Percentiles rank a stretch among this genome's conserved stretches.
phyloP scores from a whole-genome alignment of 179 eudicot species.

The Silene noctiflora region DNA sequence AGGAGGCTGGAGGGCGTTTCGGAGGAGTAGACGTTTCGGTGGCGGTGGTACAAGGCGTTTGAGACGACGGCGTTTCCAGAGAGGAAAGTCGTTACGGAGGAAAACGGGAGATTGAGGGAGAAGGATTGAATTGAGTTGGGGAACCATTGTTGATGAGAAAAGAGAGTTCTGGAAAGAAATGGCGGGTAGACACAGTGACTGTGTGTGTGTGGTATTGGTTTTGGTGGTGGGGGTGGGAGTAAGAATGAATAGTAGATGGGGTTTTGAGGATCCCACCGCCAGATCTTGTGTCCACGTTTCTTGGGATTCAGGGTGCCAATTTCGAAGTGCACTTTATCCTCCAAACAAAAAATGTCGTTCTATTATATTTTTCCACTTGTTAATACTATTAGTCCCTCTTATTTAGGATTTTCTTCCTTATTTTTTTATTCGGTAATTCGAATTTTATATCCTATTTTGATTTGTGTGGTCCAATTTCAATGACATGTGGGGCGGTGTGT shows the following conservation, averaged over 20 bases:
- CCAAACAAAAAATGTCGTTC: background rate
- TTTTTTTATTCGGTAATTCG: too few species aligned
- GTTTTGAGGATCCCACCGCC: background rate
- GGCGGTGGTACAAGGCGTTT: conserved; percentile 6
- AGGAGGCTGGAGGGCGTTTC: conserved; percentile 12
- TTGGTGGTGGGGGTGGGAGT: too few species aligned
- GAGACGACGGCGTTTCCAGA: conserved; percentile 31
- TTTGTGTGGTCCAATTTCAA: too few species aligned
- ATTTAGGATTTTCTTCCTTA: too few species aligned
- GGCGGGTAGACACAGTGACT: background rate
- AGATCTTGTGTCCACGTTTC: background rate
- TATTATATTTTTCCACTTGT: too few species aligned
- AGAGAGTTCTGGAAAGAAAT: background rate
- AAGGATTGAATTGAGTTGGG: conserved; percentile 5
- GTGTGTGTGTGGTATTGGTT: too few species aligned
- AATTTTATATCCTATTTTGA: too few species aligned
- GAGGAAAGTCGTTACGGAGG: conserved; percentile 22
- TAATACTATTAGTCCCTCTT: too few species aligned
- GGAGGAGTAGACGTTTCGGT: background rate
- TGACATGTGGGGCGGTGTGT: too few species aligned
- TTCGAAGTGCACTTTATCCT: background rate
- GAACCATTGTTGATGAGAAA: conserved; percentile 1
- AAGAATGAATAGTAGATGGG: background rate
- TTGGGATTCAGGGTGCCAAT: background rate
- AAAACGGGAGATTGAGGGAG: background rate